These are phyloP conservation scores for Barbarea vulgaris DNA, from an alignment of 345 rosid species.

Conservation along the genomic window DNA sequence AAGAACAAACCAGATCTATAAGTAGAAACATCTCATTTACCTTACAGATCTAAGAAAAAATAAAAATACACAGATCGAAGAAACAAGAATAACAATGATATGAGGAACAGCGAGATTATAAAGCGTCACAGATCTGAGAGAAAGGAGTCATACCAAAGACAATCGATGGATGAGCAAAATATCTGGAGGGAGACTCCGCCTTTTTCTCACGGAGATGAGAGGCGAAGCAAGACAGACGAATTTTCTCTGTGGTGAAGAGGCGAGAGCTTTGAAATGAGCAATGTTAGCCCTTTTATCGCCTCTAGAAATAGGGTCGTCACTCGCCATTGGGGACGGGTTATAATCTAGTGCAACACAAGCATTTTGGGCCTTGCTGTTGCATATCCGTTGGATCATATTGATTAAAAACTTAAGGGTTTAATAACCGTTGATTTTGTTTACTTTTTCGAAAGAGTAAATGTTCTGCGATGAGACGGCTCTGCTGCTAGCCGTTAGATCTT, in stretches of 20 bases:
- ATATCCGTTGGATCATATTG: conserved; percentile 13
- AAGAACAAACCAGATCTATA: not conserved
- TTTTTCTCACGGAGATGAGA: conserved; percentile 38
- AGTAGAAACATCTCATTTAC: not conserved
- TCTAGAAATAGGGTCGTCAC: conserved; percentile 33
- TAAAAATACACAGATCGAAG: not conserved
- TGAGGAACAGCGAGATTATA: not conserved
- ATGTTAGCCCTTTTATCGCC: conserved; percentile 37
- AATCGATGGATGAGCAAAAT: conserved; percentile 26
- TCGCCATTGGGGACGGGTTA: conserved; percentile 3
- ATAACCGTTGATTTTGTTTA: not conserved
- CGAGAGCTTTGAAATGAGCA: conserved; percentile 40
- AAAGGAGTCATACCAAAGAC: conserved; percentile 6
- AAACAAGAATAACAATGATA: not conserved
- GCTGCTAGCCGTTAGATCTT: conserved; percentile 27
- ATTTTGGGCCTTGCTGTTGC: not conserved
- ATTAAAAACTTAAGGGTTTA: too few species aligned
- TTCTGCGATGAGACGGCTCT: not conserved
- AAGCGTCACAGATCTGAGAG: conserved; percentile 34
- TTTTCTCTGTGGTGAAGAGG: conserved; percentile 27
- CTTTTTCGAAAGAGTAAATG: not conserved
- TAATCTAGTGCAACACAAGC: not conserved
- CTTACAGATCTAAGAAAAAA: conserved; percentile 23
- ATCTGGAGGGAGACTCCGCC: conserved; percentile 44
- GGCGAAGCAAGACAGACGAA: conserved; percentile 22